A percentile compares a stretch with the other conserved stretches of the same genome.
Evolutionary conservation across 2,329 filamentous ascomycete species (phyloP).

Genomic region (Albophoma yamanashiensis): DNA sequence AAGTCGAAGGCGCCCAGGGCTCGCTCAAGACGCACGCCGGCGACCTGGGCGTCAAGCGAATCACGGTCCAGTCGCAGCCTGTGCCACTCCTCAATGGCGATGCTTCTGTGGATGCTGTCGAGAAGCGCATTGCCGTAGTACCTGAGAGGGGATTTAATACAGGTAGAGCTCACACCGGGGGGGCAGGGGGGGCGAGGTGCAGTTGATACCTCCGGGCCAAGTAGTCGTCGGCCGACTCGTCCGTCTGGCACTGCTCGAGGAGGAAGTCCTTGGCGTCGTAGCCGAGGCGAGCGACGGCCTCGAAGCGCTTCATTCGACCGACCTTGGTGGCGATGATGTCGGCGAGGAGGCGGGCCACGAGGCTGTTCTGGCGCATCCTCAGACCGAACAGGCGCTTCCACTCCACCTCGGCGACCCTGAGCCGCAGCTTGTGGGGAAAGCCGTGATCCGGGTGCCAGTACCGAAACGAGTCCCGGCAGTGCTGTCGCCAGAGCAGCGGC

Average conservation of each 20-base stretch:
- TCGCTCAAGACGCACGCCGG: slow-evolving; percentile 47
- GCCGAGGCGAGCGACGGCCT: slow-evolving; percentile 59
- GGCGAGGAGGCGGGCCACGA: slow-evolving; percentile 47
- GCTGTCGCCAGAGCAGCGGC: slow-evolving; percentile 66
- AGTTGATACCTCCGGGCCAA: slow-evolving; percentile 56
- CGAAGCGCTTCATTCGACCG: slow-evolving; percentile 57
- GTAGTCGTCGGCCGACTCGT: slow-evolving; percentile 56
- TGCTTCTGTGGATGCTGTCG: slow-evolving; percentile 68
- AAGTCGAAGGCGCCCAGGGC: slow-evolving; percentile 79
- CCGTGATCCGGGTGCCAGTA: slow-evolving; percentile 64
- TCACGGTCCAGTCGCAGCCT: slow-evolving; percentile 16
- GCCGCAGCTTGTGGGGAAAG: slow-evolving; percentile 44
- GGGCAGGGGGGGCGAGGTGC: not conserved
- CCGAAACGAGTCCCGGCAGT: slow-evolving; percentile 58
- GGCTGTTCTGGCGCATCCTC: slow-evolving; percentile 41
- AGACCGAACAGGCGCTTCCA: slow-evolving; percentile 64
- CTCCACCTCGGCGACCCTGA: slow-evolving; percentile 44
- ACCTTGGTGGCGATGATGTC: slow-evolving; percentile 61
- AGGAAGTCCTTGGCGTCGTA: slow-evolving; percentile 87
- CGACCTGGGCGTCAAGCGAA: slow-evolving; percentile 21
- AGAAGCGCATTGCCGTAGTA: slow-evolving; percentile 68
- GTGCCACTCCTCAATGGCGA: slow-evolving; percentile 71
- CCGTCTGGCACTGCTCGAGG: slow-evolving; percentile 49
- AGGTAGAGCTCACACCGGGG: not conserved
- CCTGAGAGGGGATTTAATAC: slow-evolving; percentile 27